Evolutionary conservation across 139 green algal genomes (phyloP).

Genomic region (Cymbomonas tetramitiformis): DNA sequence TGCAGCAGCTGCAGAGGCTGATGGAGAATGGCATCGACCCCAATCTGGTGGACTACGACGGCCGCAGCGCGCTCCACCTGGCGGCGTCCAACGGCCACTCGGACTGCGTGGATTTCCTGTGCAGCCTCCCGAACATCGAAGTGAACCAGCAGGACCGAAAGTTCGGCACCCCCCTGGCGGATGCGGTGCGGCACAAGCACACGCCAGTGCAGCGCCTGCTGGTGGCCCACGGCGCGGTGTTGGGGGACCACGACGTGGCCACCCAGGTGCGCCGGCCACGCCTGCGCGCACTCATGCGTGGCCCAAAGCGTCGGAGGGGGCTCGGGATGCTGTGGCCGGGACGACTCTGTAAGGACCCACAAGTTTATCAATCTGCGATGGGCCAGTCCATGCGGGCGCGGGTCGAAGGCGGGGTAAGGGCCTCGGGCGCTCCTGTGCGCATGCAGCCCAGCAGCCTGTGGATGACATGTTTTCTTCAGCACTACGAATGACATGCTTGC

Average conservation of each 20-base stretch:
- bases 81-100: conserved; percentile 16
- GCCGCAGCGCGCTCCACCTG: conserved; percentile 34
- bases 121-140: neutral
- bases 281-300: too few relatives aligned
- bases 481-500: too few relatives aligned
- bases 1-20: conserved; percentile 13
- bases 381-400: too few relatives aligned
- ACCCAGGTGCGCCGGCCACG: neutral
- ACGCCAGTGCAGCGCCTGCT: neutral
- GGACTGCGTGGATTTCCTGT: conserved; percentile 25
- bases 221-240: neutral
- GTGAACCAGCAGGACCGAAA: conserved; percentile 26
- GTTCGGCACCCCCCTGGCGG: conserved; percentile 18
- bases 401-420: too few relatives aligned
- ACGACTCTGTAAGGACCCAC: too few relatives aligned
- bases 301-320: too few relatives aligned
- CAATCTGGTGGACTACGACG: conserved; percentile 33
- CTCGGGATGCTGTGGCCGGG: too few relatives aligned
- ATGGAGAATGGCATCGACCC: conserved; percentile 29
- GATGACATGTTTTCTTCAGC: too few relatives aligned
- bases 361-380: too few relatives aligned
- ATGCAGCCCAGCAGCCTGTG: too few relatives aligned
- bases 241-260: neutral
- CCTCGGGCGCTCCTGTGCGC: too few relatives aligned
- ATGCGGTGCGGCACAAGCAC: conserved; percentile 17